Evolutionary conservation across 2,329 filamentous ascomycete species (phyloP), one percentile per base, ranked within the genome.

Genomic region (Neonectria sp.): DNA sequence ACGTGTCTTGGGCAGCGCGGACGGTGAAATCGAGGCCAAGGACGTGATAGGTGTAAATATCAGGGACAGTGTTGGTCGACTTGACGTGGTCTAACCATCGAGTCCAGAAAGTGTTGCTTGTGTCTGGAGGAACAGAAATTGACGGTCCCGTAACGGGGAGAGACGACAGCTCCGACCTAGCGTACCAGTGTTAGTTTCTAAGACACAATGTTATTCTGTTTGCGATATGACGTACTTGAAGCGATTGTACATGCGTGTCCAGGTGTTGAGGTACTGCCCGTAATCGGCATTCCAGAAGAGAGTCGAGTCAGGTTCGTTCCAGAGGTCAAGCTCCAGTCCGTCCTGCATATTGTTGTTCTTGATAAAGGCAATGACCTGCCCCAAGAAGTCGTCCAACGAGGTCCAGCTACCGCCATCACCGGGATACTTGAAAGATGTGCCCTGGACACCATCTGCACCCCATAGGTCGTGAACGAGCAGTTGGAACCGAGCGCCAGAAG

Each of bases 271-370:
- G 29, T 59, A 59, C 27, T 59, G 56, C 43, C 40, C 17, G 12
- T 59, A 48, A 17, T 46, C 29, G 29, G 56, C n/a, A 59, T 49
- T 37, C 56, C 56, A 59, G 43, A 59, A 59, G n/a, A 25, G 12
- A 15, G 40, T 59, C 8, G 45, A 35, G 45, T 59, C 56, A 37
- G 56, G 56, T 15, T 59, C 56, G 29, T 59, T 59, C 56, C 56
- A 59, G 43, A 59, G 43, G 29, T 59, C 56, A 51, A 59, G 27
- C 25, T 59, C 56, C 3, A 59, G 43, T 21, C 56, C 56, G 31
- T 29, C 27, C 17, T 49, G 29, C n/a, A 49, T 37, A 8, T 59
- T 31, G 29, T 59, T 46, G 17, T 35, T 49, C 43, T 49, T 59
- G 56, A 59, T 59, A 48, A 48, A 46, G 13, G 56, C 43, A 48